Evolutionary conservation across 352 stramenopile genomes (phyloP).

Genomic region (Discostella stelligera): DNA sequence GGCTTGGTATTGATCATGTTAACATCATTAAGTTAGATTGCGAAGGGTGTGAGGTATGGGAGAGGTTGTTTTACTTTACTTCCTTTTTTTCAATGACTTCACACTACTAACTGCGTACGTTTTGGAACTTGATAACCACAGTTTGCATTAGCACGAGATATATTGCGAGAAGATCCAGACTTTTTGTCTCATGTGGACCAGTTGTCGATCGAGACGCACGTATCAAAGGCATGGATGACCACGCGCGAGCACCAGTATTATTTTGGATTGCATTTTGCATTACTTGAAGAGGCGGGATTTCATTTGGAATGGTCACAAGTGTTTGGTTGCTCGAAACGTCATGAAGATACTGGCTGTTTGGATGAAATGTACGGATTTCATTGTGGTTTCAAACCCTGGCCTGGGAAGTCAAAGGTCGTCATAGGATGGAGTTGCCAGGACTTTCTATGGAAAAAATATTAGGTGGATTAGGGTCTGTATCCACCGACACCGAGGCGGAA

Average conservation of each 20-base stretch:
- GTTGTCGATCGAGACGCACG: slow-evolving; percentile 66
- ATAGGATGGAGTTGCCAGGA: slow-evolving; percentile 49
- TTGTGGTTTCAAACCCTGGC: slow-evolving; percentile 50
- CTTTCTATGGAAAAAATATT: slow-evolving; percentile 45
- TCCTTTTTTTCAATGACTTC: background rate
- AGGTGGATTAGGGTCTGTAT: too few species aligned
- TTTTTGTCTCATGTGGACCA: slow-evolving; percentile 65
- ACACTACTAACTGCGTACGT: background rate
- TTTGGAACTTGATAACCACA: background rate
- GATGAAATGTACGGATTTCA: slow-evolving; percentile 45
- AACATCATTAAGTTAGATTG: slow-evolving; percentile 67
- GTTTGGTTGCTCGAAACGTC: slow-evolving; percentile 55
- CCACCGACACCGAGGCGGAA: background rate
- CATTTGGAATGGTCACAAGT: slow-evolving; percentile 44
- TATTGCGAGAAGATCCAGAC: slow-evolving; percentile 52
- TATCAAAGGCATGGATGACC: slow-evolving; percentile 57
- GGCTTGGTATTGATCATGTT: slow-evolving; percentile 51
- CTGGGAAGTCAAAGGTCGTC: slow-evolving; percentile 34
- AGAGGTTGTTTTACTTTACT: background rate
- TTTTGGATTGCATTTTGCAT: slow-evolving; percentile 55
- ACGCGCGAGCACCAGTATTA: slow-evolving; percentile 61
- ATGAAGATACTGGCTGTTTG: slow-evolving; percentile 55
- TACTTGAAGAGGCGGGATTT: slow-evolving; percentile 70
- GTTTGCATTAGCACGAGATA: slow-evolving; percentile 48
- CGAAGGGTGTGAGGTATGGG: slow-evolving; percentile 56